These are phyloP conservation scores for Fusarium torulosum DNA, from an alignment of 2,329 filamentous ascomycete genomes.

Conservation along the genomic window DNA sequence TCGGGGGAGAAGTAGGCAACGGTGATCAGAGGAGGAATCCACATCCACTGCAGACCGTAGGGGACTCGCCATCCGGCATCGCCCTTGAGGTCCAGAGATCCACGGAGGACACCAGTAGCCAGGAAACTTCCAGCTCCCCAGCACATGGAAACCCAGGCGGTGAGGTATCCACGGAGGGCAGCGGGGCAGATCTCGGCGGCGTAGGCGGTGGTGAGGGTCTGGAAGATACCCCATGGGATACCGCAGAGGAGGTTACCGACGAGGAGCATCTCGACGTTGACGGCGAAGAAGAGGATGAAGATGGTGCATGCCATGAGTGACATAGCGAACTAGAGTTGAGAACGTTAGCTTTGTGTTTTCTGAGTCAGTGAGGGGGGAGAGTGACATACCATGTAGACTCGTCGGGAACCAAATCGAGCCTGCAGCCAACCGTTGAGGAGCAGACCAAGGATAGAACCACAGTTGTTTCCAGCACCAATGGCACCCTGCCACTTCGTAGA, in stretches of 20 bases:
- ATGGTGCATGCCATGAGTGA: constrained; percentile 57
- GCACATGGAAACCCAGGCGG: constrained; percentile 62
- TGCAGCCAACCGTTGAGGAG: constrained; percentile 63
- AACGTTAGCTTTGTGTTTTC: not conserved
- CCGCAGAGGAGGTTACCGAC: constrained; percentile 61
- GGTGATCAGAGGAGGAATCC: constrained; percentile 58
- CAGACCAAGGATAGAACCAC: constrained; percentile 64
- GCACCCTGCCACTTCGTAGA: constrained; percentile 62
- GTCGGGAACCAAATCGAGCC: constrained; percentile 60
- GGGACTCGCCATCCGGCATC: constrained; percentile 62
- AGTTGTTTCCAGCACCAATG: constrained; percentile 60
- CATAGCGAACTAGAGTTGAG: constrained; percentile 50
- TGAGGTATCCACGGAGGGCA: constrained; percentile 61
- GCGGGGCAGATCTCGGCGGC: constrained; percentile 61
- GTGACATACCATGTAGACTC: constrained; percentile 59
- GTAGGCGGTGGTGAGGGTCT: constrained; percentile 62
- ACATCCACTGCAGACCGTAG: constrained; percentile 63
- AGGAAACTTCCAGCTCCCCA: constrained; percentile 63
- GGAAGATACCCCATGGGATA: constrained; percentile 61
- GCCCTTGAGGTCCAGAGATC: constrained; percentile 53
- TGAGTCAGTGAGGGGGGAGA: not conserved
- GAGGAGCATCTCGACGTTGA: constrained; percentile 56
- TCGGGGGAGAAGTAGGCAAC: constrained; percentile 60
- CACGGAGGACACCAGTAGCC: constrained; percentile 57
- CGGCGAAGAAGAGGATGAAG: constrained; percentile 62